Conservation (phyloP, 2,329 filamentous ascomycete species). For the Fusarium sp. region DNA sequence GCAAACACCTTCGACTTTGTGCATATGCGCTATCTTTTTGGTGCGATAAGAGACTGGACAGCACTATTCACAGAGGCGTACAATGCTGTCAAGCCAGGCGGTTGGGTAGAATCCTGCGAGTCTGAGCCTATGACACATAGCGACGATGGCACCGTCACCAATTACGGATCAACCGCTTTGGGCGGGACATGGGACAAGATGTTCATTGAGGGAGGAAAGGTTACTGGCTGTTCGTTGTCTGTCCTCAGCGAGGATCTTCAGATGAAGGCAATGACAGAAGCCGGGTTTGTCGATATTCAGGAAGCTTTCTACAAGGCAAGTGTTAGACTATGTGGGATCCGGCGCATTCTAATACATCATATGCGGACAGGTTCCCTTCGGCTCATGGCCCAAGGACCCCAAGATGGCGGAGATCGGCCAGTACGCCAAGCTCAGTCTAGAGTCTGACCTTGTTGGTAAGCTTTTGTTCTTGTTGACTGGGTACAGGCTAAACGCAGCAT, state of each 20-base stretch:
- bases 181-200: conserved; percentile 14
- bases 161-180: neutral
- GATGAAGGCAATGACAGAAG: conserved; percentile 12
- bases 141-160: conserved; percentile 9
- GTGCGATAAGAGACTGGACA: conserved; percentile 5
- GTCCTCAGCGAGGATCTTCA: conserved; percentile 6
- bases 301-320: conserved; percentile 9
- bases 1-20: conserved; percentile 8
- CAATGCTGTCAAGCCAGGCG: conserved; percentile 5
- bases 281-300: conserved; percentile 15
- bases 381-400: conserved; percentile 4
- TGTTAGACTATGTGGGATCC: fast-evolving
- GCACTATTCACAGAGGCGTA: conserved; percentile 12
- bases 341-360: fast-evolving
- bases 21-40: conserved; percentile 20
- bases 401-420: conserved; percentile 17
- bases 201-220: conserved; percentile 14
- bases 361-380: neutral
- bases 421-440: conserved; percentile 13
- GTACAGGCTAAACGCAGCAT: neutral
- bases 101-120: conserved; percentile 17
- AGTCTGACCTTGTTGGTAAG: conserved; percentile 22
- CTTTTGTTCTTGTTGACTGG: fast-evolving
- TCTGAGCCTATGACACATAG: conserved; percentile 7
- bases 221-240: neutral